These are phyloP conservation scores for Rutstroemia sp. DNA, from an alignment of 2,329 filamentous ascomycete genomes.

Conservation along the genomic window DNA sequence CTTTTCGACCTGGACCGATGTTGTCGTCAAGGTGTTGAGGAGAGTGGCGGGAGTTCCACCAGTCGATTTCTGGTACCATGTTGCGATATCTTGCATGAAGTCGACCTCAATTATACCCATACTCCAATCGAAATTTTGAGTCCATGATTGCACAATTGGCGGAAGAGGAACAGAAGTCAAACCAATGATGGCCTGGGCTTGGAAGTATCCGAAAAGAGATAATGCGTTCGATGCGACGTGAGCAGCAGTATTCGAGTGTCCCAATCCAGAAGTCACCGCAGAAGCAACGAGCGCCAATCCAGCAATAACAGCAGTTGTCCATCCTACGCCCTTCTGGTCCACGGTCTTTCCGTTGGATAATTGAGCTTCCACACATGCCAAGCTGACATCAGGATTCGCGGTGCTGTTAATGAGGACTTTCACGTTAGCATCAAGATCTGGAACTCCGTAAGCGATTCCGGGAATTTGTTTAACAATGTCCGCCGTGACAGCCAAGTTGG, in stretches of 20 bases:
- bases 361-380: slow-evolving; percentile 81
- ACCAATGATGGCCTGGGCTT: slow-evolving; percentile 85
- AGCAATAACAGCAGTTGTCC: slow-evolving; percentile 82
- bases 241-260: slow-evolving; percentile 88
- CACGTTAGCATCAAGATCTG: slow-evolving; percentile 83
- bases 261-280: slow-evolving; percentile 80
- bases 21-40: slow-evolving; percentile 63
- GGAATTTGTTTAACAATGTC: slow-evolving; percentile 61
- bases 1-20: slow-evolving; percentile 71
- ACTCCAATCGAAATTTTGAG: slow-evolving; percentile 96
- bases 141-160: slow-evolving; percentile 87
- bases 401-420: slow-evolving; percentile 73
- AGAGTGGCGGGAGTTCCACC: slow-evolving; percentile 77
- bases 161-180: slow-evolving; percentile 75
- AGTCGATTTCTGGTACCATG: slow-evolving; percentile 93
- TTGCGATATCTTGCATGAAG: slow-evolving; percentile 85
- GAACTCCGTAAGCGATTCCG: slow-evolving; percentile 79
- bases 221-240: slow-evolving; percentile 91
- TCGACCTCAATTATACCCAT: slow-evolving; percentile 86
- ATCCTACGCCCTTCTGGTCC: slow-evolving; percentile 79
- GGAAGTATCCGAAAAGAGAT: slow-evolving; percentile 92
- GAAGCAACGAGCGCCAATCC: slow-evolving; percentile 78
- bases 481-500: slow-evolving; percentile 54
- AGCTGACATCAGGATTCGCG: slow-evolving; percentile 45
- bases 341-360: slow-evolving; percentile 92